Conservation (phyloP, 2,329 filamentous ascomycete genomes). For the Beauveria sp. region DNA sequence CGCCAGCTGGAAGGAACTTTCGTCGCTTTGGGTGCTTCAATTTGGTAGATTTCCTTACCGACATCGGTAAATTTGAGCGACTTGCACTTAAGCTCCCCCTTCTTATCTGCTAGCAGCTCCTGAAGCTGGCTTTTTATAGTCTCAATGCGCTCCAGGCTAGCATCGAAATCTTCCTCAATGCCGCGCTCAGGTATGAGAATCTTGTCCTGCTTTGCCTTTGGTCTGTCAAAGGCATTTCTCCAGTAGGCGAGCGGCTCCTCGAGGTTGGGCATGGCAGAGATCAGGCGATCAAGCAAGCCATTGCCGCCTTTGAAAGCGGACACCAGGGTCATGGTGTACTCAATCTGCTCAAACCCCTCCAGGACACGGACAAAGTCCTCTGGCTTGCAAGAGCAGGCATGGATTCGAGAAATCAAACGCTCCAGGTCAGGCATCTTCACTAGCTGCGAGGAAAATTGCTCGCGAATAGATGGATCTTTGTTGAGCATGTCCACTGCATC, state of each 20-base stretch:
- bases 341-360: conserved; percentile 95
- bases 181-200: conserved; percentile 78
- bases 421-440: conserved; percentile 91
- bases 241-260: conserved; percentile 68
- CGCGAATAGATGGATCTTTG: conserved; percentile 68
- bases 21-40: conserved; percentile 77
- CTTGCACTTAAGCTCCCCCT: conserved; percentile 65
- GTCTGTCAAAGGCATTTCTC: conserved; percentile 85
- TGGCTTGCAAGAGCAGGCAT: conserved; percentile 81
- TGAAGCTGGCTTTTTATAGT: conserved; percentile 67
- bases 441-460: conserved; percentile 82
- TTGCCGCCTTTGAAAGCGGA: conserved; percentile 66
- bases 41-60: conserved; percentile 94
- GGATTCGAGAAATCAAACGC: conserved; percentile 85
- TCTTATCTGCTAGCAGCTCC: conserved; percentile 61
- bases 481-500: conserved; percentile 94
- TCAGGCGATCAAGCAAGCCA: conserved; percentile 75
- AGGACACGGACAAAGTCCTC: conserved; percentile 91
- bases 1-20: conserved; percentile 88
- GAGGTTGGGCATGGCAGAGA: conserved; percentile 80
- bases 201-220: conserved; percentile 69
- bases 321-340: conserved; percentile 82
- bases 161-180: conserved; percentile 87
- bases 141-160: conserved; percentile 69
- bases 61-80: conserved; percentile 72